phyloP scores from a whole-genome alignment of 306 rosid species.

The Lathyrus tuberosus region DNA sequence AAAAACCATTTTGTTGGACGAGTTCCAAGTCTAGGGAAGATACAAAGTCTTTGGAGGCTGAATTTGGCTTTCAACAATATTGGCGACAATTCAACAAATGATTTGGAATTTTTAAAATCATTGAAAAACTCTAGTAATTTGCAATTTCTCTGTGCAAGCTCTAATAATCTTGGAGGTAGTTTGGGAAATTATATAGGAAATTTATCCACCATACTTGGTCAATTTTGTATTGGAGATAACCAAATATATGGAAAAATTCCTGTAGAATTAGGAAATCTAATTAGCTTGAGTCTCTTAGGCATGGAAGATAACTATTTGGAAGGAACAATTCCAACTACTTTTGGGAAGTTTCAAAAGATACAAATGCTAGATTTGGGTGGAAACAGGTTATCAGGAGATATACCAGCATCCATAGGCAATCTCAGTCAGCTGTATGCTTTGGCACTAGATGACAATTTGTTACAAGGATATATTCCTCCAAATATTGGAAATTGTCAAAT shows the following conservation, averaged over 20 bases:
- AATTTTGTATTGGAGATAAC: not conserved
- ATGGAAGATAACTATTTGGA: not conserved
- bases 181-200: conserved; percentile 32
- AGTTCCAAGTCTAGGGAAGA: conserved; percentile 34
- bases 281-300: not conserved
- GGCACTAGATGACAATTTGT: not conserved
- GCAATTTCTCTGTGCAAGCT: fast-evolving
- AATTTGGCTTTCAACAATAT: fast-evolving
- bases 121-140: conserved; percentile 40
- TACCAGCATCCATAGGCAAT: conserved; percentile 33
- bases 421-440: conserved; percentile 11
- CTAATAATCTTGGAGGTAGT: conserved; percentile 46
- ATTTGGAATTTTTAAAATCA: conserved; percentile 36
- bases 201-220: conserved; percentile 28
- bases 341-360: conserved; percentile 35
- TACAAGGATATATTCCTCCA: conserved; percentile 43
- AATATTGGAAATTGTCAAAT: conserved; percentile 24
- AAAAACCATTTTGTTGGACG: not conserved
- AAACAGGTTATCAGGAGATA: conserved; percentile 37
- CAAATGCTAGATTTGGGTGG: fast-evolving
- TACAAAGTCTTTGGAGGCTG: fast-evolving
- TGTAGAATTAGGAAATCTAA: conserved; percentile 31
- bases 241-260: conserved; percentile 37
- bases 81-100: conserved; percentile 34
- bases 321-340: conserved; percentile 33